phyloP scores from a whole-genome alignment of 148 eudicot species.

The Chenopodium quinoa region DNA sequence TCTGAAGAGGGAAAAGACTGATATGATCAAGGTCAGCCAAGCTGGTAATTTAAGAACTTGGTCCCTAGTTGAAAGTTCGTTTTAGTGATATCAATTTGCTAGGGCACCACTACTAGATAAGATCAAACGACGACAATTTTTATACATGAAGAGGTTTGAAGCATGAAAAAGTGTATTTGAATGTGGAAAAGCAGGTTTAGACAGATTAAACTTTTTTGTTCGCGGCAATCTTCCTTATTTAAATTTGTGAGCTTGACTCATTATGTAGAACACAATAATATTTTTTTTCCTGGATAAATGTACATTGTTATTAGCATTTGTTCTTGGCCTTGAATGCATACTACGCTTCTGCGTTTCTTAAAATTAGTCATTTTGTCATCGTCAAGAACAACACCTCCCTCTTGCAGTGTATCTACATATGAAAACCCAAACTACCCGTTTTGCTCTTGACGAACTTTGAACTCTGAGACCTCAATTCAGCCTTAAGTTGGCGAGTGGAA shows the following conservation, averaged over 20 bases:
- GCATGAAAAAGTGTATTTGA: conserved; percentile 13
- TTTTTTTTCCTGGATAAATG: background rate
- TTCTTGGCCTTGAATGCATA: background rate
- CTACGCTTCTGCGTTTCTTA: background rate
- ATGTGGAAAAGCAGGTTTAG: conserved; percentile 5
- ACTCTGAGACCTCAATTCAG: background rate
- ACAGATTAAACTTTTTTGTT: conserved; percentile 10
- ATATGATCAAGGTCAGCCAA: conserved; percentile 5
- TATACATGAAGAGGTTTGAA: conserved; percentile 4
- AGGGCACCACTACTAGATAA: background rate
- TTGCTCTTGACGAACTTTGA: background rate
- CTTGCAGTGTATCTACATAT: background rate
- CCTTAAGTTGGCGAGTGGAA: background rate
- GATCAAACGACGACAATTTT: conserved; percentile 3
- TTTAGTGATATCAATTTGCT: background rate
- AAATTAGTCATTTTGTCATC: background rate
- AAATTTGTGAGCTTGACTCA: background rate
- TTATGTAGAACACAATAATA: background rate
- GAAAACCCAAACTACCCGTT: too few species aligned
- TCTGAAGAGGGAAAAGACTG: conserved; percentile 1
- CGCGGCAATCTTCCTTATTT: background rate
- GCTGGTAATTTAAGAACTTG: background rate
- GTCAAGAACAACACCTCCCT: background rate
- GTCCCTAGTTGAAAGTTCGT: background rate
- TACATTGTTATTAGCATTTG: background rate